These are phyloP conservation scores for Entelexis paramagnoliae DNA, from an alignment of 1,139 yeast genomes.

Conservation along the genomic window DNA sequence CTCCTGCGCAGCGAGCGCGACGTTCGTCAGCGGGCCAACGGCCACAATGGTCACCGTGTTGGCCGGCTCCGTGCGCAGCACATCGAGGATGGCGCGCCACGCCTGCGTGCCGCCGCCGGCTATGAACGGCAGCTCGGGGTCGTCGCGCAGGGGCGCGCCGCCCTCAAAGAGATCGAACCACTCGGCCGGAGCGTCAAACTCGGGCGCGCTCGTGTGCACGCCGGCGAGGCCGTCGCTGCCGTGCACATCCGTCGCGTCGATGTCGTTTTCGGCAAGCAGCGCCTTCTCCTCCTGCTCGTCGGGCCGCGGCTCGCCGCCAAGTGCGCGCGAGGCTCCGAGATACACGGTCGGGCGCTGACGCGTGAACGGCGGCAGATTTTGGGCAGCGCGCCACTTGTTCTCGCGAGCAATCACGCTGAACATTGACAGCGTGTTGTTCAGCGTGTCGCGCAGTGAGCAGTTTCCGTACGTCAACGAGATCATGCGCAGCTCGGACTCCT, in stretches of 20 bases:
- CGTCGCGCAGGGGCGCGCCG: constrained; percentile 1
- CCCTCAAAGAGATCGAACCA: constrained; percentile 27
- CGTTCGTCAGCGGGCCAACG: constrained; percentile 36
- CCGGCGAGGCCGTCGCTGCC: constrained; percentile 38
- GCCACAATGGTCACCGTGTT: constrained; percentile 35
- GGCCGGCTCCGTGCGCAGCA: constrained; percentile 31
- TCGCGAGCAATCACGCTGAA: constrained; percentile 33
- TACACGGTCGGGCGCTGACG: constrained; percentile 31
- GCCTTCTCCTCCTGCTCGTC: constrained; percentile 30
- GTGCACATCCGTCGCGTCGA: constrained; percentile 36
- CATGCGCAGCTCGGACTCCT: constrained; percentile 28
- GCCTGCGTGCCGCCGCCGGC: constrained; percentile 29
- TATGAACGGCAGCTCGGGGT: constrained; percentile 26
- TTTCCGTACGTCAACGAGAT: constrained; percentile 37
- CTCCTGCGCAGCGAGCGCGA: constrained; percentile 35
- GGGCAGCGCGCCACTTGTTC: constrained; percentile 24
- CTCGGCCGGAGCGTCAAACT: constrained; percentile 30
- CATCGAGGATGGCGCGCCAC: constrained; percentile 32
- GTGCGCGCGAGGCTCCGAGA: constrained; percentile 31
- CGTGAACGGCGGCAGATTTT: constrained; percentile 25
- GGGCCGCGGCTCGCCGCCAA: constrained; percentile 30
- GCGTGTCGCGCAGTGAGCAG: constrained; percentile 32
- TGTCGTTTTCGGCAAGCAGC: constrained; percentile 24
- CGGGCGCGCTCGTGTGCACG: constrained; percentile 32
- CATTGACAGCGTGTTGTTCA: constrained; percentile 32